These are phyloP conservation scores for Tolypocladium ophioglossoides DNA, from an alignment of 2,329 filamentous ascomycete genomes.

Conservation along the genomic window DNA sequence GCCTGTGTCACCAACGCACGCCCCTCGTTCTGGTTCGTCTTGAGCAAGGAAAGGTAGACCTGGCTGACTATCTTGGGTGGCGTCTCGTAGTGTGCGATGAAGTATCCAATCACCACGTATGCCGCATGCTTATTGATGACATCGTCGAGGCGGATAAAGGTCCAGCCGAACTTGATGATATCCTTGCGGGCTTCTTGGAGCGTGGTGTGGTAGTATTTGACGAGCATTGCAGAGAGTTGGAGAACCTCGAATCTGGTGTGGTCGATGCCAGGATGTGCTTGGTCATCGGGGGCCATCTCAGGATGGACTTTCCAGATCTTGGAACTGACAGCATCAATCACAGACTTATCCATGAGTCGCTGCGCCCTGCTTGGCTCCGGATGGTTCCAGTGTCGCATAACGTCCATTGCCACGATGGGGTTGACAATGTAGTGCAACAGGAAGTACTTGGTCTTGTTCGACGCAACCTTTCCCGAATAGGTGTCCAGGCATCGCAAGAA, in stretches of 20 bases:
- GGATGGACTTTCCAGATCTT: slow-evolving; percentile 91
- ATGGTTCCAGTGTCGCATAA: slow-evolving; percentile 69
- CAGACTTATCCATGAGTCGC: slow-evolving; percentile 70
- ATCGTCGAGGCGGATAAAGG: slow-evolving; percentile 95
- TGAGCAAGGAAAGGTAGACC: slow-evolving; percentile 83
- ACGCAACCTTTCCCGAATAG: slow-evolving; percentile 67
- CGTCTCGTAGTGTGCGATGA: slow-evolving; percentile 94
- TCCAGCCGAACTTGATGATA: slow-evolving; percentile 99
- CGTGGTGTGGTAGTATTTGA: slow-evolving; percentile 86
- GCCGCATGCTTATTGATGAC: slow-evolving; percentile 98
- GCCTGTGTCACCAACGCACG: slow-evolving; percentile 87
- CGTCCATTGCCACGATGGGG: slow-evolving; percentile 92
- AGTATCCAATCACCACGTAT: slow-evolving; percentile 94
- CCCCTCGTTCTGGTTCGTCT: slow-evolving; percentile 92
- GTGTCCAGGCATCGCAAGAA: slow-evolving; percentile 80
- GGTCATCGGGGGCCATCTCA: slow-evolving; percentile 73
- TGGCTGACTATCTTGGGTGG: slow-evolving; percentile 92
- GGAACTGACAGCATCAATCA: slow-evolving; percentile 83
- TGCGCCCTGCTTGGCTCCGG: slow-evolving; percentile 45
- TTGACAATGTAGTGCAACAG: slow-evolving; percentile 87
- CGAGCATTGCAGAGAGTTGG: slow-evolving; percentile 85
- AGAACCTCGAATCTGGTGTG: slow-evolving; percentile 93
- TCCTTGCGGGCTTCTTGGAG: slow-evolving; percentile 91
- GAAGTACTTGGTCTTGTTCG: slow-evolving; percentile 89
- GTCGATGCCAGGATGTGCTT: slow-evolving; percentile 76